Evolutionary conservation across 2,329 filamentous ascomycete species (phyloP), one percentile per base, ranked within the genome.

Genomic region (Didymella keratinophila): DNA sequence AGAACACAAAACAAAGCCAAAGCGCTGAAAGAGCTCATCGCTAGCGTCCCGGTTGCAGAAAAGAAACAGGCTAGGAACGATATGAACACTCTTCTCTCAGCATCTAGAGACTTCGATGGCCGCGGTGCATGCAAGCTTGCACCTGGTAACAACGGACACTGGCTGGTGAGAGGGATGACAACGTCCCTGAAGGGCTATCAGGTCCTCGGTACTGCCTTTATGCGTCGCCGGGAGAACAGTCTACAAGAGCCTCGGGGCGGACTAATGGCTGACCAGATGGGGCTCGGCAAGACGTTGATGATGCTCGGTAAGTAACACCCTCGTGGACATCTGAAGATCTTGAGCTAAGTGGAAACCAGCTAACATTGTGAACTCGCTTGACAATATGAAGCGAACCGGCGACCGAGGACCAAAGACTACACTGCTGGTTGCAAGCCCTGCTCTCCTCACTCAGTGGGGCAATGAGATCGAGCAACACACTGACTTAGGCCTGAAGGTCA

Each of bases 171-270:
- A 20, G 83, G 83, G 0, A 82, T 86, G 81, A 75, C 66, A 25
- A 78, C 76, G 0, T 65, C 72, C 0, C 65, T 88, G 1, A 79
- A 79, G 55, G 65, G 70, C 10, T 81, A 86, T 45, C 86, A 89
- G 52, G 62, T 87, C 0, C 73, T 83, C 0, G 84, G 81, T 0
- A 78, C 76, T 0, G 76, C 79, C 0, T 88, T 84, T 75, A 87
- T 88, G 85, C 65, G 83, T 0, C 65, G 72, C 3, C 78, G 82
- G 3, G 86, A 89, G 66, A 73, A 78, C 4, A 73, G 60, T 1
- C 10, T 21, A 0, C 36, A 72, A 0, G 54, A 69, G 30, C 84
- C 80, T 0, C 67, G 48, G 14, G 80, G 80, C 3, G 79, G 79
- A 8, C 70, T 81, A 32, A 66, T 80, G 41, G 77, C 78, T 0